Evolutionary conservation across 2,329 filamentous ascomycete genomes (phyloP).

Genomic region (Juglanconis oblonga): DNA sequence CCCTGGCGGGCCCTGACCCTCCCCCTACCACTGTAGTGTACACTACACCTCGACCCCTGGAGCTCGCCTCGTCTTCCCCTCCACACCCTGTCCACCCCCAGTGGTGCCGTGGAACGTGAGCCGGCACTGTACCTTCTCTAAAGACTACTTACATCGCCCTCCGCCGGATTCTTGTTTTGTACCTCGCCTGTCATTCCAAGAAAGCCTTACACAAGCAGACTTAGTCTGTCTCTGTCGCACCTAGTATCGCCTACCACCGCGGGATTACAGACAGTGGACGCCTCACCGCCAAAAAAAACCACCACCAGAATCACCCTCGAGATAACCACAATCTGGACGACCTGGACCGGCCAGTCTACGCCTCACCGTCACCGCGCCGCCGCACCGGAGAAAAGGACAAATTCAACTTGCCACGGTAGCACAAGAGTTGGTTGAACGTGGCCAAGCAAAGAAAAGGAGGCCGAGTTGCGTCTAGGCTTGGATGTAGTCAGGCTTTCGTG

Average conservation of each 20-base stretch:
- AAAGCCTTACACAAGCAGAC: background rate
- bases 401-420: background rate
- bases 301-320: background rate
- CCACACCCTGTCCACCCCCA: background rate
- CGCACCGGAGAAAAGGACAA: background rate
- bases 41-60: constrained; percentile 2
- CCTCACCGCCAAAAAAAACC: background rate
- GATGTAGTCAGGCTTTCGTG: background rate
- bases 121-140: background rate
- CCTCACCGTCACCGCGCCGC: background rate
- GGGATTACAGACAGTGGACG: background rate
- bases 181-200: background rate
- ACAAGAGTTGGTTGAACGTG: background rate
- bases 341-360: background rate
- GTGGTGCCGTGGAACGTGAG: background rate
- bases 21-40: background rate
- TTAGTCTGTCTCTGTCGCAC: background rate
- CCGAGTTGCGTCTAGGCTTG: background rate
- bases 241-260: background rate
- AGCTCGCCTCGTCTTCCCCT: constrained; percentile 8
- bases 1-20: background rate
- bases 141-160: constrained; percentile 12
- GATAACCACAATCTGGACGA: background rate
- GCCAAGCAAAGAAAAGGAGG: background rate
- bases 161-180: constrained; percentile 4